A percentile compares a stretch with the other conserved stretches of the same genome.
These are phyloP conservation scores for Fraxinus sp. DNA, from an alignment of 305 asterid genomes.

Conservation along the genomic window DNA sequence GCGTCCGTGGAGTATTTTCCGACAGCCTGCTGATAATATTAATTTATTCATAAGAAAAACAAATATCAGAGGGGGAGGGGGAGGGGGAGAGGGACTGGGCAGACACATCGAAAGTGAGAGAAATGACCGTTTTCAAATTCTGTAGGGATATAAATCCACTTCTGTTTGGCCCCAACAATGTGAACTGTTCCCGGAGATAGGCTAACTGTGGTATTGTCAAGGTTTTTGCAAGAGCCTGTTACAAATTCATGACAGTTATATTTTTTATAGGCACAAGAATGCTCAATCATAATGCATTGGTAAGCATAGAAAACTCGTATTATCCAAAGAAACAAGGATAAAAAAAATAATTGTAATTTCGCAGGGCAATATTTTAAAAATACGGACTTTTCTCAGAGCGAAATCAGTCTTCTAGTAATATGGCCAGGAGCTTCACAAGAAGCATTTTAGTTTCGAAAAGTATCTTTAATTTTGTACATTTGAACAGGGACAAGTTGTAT, in stretches of 20 bases:
- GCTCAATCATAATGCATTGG: background rate
- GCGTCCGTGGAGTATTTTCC: constrained; percentile 77
- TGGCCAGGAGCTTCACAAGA: background rate
- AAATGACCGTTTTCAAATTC: constrained; percentile 46
- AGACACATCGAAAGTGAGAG: constrained; percentile 12
- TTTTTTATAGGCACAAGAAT: background rate
- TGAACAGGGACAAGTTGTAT: background rate
- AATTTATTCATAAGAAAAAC: background rate
- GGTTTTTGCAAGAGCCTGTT: constrained; percentile 60
- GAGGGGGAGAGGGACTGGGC: too few relatives aligned
- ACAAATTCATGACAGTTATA: background rate
- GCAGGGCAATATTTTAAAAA: background rate
- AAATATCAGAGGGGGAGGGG: background rate
- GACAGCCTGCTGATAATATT: constrained; percentile 50
- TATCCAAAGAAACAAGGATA: background rate
- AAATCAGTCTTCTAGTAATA: background rate
- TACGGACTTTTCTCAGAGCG: background rate
- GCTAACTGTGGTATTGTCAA: constrained; percentile 51
- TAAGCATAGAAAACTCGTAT: background rate
- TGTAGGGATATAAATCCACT: constrained; percentile 53
- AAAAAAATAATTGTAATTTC: background rate
- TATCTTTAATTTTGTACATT: background rate
- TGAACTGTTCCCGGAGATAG: constrained; percentile 65
- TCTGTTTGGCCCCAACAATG: constrained; percentile 51
- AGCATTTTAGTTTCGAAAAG: background rate